Percentiles rank a stretch among this genome's conserved stretches.
phyloP scores from a whole-genome alignment of 2,329 filamentous ascomycete genomes.

The Ceratocystis destructans region DNA sequence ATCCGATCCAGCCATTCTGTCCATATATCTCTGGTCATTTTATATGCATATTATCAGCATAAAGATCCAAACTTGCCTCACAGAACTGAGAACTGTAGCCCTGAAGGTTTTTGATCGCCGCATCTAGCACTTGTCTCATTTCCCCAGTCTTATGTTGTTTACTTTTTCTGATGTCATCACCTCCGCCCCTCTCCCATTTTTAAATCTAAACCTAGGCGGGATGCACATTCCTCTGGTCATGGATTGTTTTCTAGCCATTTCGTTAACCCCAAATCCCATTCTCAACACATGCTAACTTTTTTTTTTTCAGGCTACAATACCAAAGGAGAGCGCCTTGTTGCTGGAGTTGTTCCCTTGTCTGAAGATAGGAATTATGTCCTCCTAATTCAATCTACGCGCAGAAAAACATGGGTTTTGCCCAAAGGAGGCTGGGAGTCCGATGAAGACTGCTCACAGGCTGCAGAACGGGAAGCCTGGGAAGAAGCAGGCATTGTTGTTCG shows the following conservation, averaged over 20 bases:
- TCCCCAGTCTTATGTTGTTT: neutral
- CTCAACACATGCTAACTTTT: constrained; percentile 13
- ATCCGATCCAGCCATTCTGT: neutral
- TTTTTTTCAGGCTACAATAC: constrained; percentile 63
- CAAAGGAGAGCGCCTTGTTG: constrained; percentile 86
- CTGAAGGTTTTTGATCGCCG: neutral
- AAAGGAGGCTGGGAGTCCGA: constrained; percentile 98
- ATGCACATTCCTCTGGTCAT: neutral
- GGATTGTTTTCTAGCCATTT: neutral
- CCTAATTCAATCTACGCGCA: constrained; percentile 81
- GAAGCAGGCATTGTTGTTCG: constrained; percentile 84
- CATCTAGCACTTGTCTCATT: neutral
- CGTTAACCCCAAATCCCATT: neutral
- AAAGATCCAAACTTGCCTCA: neutral
- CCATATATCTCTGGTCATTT: neutral
- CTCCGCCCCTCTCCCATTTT: constrained; percentile 19
- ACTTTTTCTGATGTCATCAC: constrained; percentile 9
- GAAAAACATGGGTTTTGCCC: constrained; percentile 89
- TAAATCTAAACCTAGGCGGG: neutral
- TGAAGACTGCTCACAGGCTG: constrained; percentile 74
- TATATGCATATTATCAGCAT: neutral
- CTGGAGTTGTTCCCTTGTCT: constrained; percentile 82
- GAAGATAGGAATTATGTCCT: constrained; percentile 76
- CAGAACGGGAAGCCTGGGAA: constrained; percentile 89
- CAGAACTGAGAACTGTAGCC: neutral